Base-by-base conservation (phyloP, 805 yeast species). In the Tetrapisispora phaffii region DNA sequence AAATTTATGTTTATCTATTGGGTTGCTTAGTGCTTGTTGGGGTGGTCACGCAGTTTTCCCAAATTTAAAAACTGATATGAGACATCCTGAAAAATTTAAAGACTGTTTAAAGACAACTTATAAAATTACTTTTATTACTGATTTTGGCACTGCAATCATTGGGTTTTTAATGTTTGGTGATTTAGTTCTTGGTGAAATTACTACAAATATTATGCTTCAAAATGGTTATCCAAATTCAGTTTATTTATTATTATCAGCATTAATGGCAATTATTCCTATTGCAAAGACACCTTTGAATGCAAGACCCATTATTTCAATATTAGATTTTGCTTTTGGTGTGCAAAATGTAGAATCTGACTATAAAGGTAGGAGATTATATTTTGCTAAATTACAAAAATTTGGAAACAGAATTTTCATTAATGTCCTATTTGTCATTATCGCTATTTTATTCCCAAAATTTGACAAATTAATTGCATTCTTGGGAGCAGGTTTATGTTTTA, bases 21-120 rank as follows among this genome's bases (percentile, higher is more conserved):
- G 90, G 2, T 70, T 83, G 24, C 71, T 79, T 47, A 74, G 83
- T 72, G 87, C 89, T 3, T 87, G 88, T 12, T 83, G 85, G 78
- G 90, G 90, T 46, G 93, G 93, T 2, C 90, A 83, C 59, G 85
- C 87, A 1, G 80, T 84, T 7, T 82, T 82, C 52, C 90, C 90
- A 2, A 85, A 81, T 54, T 65, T 83, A 37, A 79, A 77, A 58
- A 67, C 75, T 34, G 93, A 83, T 59, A 84, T 83, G 84, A 72
- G 79, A 55, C 80, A 74, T 45, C 87, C 87, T 7, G 59, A 67
- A 26, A 76, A 74, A 50, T 82, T 76, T 60, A 64, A 66, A 17
- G 58, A 59, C 15, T 77, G 87, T 48, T 68, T 82, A 56, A 65
- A 68, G 39, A 60, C 72, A 2, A 79, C 90, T 0, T 84, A 81